A percentile compares a stretch with the other conserved stretches of the same genome.
phyloP scores from a whole-genome alignment of 176 grass and related monocot species.

The Neostapfia colusana region DNA sequence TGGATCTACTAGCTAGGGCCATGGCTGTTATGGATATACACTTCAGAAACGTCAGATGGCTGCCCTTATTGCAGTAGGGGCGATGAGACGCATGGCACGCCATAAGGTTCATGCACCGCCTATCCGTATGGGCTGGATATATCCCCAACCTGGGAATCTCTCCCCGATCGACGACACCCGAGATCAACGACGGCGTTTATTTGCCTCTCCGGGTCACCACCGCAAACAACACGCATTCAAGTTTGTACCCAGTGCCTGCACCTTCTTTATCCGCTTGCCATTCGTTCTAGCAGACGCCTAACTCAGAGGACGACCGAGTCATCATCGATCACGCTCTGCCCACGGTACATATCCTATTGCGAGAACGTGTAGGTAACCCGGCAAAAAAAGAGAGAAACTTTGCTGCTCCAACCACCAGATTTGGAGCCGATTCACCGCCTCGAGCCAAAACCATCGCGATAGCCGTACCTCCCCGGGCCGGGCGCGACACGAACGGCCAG shows the following conservation, averaged over 20 bases:
- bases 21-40: background rate
- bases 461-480: conserved; percentile 10
- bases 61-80: conserved; percentile 28
- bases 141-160: background rate
- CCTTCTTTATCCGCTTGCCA: background rate
- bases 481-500: background rate
- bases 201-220: background rate
- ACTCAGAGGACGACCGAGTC: conserved; percentile 20
- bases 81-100: conserved; percentile 31
- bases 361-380: background rate
- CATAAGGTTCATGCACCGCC: conserved; percentile 25
- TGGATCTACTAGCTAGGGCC: background rate
- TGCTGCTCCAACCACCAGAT: conserved; percentile 24
- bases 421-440: conserved; percentile 10
- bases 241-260: background rate
- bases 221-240: background rate
- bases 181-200: conserved; percentile 9
- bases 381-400: too few species aligned
- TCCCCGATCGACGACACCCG: background rate
- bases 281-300: background rate
- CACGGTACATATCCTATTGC: conserved; percentile 8
- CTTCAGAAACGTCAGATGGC: background rate
- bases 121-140: conserved; percentile 3
- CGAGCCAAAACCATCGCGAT: conserved; percentile 11
- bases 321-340: background rate